Conservation (phyloP, 2,329 filamentous ascomycete genomes). For the Mycocentrospora acerina region DNA sequence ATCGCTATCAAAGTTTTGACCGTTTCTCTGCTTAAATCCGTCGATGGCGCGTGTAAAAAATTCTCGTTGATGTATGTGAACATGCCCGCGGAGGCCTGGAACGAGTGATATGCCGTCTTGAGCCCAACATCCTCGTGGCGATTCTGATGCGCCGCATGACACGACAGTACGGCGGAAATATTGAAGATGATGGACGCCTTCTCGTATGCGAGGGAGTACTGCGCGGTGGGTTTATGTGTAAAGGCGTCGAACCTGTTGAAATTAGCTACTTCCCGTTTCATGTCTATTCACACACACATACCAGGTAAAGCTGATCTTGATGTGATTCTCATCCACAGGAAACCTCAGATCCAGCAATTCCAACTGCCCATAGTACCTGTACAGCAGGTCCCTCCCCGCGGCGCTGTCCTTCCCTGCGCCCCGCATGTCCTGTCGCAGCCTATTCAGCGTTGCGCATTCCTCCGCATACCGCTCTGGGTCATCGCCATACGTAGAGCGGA, state of each 20-base stretch:
- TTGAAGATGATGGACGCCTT: slow-evolving; percentile 99
- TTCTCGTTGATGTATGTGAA: slow-evolving; percentile 99
- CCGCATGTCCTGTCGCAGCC: slow-evolving; percentile 95
- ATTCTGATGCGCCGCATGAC: slow-evolving; percentile 90
- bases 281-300: slow-evolving; percentile 46
- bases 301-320: slow-evolving; percentile 99
- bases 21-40: slow-evolving; percentile 92
- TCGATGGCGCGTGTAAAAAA: slow-evolving; percentile 93
- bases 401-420: slow-evolving; percentile 96
- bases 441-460: slow-evolving; percentile 92
- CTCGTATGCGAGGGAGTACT: slow-evolving; percentile 95
- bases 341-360: slow-evolving; percentile 93
- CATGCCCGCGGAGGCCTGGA: slow-evolving; percentile 98
- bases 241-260: slow-evolving; percentile 93
- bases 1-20: slow-evolving; percentile 92
- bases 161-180: slow-evolving; percentile 94
- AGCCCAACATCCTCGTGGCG: slow-evolving; percentile 88
- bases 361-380: slow-evolving; percentile 96
- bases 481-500: slow-evolving; percentile 90
- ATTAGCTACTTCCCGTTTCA: slow-evolving; percentile 19
- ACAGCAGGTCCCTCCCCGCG: slow-evolving; percentile 87
- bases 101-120: slow-evolving; percentile 96
- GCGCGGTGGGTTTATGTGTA: slow-evolving; percentile 93
- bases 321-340: slow-evolving; percentile 97
- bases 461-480: slow-evolving; percentile 94